Conservation (phyloP, 306 rosid genomes). For the Crataegus laevigata region DNA sequence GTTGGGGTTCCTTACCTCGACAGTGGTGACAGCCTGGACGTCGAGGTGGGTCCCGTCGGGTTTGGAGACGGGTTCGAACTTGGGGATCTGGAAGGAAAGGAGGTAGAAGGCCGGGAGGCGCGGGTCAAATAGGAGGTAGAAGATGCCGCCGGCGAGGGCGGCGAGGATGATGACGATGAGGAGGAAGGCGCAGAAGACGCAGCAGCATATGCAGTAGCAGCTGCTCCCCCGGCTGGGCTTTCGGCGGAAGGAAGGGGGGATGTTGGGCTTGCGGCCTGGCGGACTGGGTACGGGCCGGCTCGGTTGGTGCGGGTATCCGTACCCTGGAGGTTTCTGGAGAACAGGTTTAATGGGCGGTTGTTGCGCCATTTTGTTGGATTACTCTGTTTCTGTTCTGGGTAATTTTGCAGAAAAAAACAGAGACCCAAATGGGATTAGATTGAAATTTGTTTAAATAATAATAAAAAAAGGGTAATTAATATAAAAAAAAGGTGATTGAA, state of each 20-base stretch:
- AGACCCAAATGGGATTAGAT: neutral
- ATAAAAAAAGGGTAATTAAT: neutral
- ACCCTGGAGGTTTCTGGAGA: conserved; percentile 78
- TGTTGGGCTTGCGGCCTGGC: conserved; percentile 22
- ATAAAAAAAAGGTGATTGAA: neutral
- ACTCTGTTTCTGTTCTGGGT: neutral
- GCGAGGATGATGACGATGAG: conserved; percentile 27
- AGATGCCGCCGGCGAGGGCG: conserved; percentile 30
- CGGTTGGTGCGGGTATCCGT: conserved; percentile 22
- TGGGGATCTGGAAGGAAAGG: conserved; percentile 40
- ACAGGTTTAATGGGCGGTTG: conserved; percentile 29
- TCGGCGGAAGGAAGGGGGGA: conserved; percentile 38
- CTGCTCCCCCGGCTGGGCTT: conserved; percentile 15
- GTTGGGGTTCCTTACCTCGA: conserved; percentile 56
- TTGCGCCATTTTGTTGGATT: conserved; percentile 26
- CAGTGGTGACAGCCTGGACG: conserved; percentile 27
- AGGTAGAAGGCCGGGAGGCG: conserved; percentile 49
- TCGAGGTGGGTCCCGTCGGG: conserved; percentile 36
- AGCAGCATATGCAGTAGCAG: conserved; percentile 43
- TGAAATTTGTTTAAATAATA: neutral
- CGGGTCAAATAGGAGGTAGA: conserved; percentile 54
- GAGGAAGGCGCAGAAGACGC: conserved; percentile 33
- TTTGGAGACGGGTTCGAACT: conserved; percentile 32
- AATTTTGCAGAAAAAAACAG: neutral
- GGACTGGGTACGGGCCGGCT: conserved; percentile 11